These are phyloP conservation scores for Arabidopsis hybrid DNA, from an alignment of 441 rosid species.

Conservation along the genomic window DNA sequence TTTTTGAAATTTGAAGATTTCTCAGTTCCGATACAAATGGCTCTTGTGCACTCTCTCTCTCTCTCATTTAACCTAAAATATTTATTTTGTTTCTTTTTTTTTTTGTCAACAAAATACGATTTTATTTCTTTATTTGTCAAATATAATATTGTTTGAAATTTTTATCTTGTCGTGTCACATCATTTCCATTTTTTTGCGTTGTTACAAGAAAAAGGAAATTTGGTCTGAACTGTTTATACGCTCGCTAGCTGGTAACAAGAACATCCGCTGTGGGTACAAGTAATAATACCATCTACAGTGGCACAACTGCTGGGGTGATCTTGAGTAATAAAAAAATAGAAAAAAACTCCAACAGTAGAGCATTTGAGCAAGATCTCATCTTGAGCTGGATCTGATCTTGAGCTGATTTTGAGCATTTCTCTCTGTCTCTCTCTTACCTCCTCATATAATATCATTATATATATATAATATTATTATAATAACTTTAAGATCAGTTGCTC, in stretches of 20 bases:
- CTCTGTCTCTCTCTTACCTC: too few species aligned
- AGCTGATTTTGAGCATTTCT: too few species aligned
- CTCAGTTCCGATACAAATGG: constrained; percentile 1
- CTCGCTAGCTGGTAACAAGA: background rate
- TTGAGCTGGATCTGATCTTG: too few species aligned
- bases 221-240: background rate
- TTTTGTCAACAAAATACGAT: background rate
- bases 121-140: background rate
- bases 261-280: background rate
- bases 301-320: too few species aligned
- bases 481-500: too few species aligned
- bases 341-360: too few species aligned
- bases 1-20: constrained; percentile 41
- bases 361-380: too few species aligned
- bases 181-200: background rate
- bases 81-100: background rate
- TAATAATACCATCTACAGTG: too few species aligned
- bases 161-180: background rate
- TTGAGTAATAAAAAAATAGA: too few species aligned
- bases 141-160: background rate
- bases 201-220: background rate
- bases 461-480: too few species aligned
- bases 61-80: constrained; percentile 6
- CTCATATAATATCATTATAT: too few species aligned
- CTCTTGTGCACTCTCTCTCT: background rate